Evolutionary conservation across 257 asterid species (phyloP).

Genomic region (Ophiorrhiza pumila): DNA sequence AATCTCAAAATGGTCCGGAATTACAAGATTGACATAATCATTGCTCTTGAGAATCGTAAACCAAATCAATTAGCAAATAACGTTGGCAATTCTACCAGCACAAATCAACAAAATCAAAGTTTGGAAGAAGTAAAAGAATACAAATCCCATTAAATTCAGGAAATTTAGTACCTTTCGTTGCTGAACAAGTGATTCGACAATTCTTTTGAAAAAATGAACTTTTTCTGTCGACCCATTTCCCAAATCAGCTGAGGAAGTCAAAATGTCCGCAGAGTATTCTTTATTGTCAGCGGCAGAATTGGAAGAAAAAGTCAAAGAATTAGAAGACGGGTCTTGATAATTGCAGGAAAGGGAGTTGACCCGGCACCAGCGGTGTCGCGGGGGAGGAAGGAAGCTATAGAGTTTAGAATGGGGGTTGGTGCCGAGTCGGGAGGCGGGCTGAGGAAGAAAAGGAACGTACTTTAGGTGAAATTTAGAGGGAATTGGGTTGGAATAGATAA

Average conservation of each 20-base stretch:
- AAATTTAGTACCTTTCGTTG: slow-evolving; percentile 44
- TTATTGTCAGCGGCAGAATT: background rate
- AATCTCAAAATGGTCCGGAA: too few species aligned
- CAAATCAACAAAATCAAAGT: background rate
- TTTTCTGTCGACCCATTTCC: slow-evolving; percentile 32
- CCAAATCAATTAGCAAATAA: background rate
- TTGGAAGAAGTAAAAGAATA: background rate
- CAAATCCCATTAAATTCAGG: background rate
- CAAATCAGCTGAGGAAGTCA: slow-evolving; percentile 27
- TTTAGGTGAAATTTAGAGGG: slow-evolving; percentile 39
- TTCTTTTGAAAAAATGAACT: slow-evolving; percentile 32
- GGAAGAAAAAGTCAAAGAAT: slow-evolving; percentile 19
- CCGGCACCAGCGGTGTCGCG: slow-evolving; percentile 24
- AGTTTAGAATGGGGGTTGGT: slow-evolving; percentile 23
- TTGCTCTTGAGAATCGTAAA: too few species aligned
- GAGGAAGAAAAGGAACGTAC: slow-evolving; percentile 41
- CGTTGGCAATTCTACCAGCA: background rate
- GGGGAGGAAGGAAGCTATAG: slow-evolving; percentile 15
- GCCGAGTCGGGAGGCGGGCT: slow-evolving; percentile 29
- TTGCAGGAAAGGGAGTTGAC: slow-evolving; percentile 36
- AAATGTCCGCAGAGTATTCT: slow-evolving; percentile 20
- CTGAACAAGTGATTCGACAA: slow-evolving; percentile 26
- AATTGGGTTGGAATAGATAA: slow-evolving; percentile 52
- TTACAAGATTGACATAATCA: background rate
- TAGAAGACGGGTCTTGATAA: slow-evolving; percentile 22